Evolutionary conservation across 441 rosid genomes (phyloP).

Genomic region (Codiaeum variegatum): DNA sequence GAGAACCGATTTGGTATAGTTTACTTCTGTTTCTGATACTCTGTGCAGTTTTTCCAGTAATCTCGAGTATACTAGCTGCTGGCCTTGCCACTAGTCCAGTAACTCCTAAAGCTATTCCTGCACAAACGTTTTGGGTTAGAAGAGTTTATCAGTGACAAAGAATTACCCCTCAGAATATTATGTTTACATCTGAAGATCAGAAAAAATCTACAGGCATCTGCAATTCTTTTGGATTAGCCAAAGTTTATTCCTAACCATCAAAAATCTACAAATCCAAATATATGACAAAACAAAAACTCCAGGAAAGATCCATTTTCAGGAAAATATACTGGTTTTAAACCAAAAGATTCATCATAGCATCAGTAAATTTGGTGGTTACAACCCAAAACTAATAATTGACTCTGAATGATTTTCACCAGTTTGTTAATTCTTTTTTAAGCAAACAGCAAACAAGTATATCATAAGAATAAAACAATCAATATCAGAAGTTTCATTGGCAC

Average conservation of each 20-base stretch:
- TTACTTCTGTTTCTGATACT: constrained; percentile 90
- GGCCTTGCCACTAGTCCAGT: constrained; percentile 97
- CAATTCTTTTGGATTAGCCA: neutral
- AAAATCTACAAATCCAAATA: neutral
- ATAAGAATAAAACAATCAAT: neutral
- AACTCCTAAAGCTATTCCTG: constrained; percentile 86
- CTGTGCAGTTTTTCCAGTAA: constrained; percentile 94
- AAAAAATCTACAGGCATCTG: too few species aligned
- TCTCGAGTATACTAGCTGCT: constrained; percentile 95
- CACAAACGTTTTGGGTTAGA: constrained; percentile 16
- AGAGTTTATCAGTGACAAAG: neutral
- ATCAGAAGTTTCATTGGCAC: neutral
- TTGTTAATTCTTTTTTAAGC: neutral
- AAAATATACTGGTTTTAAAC: neutral
- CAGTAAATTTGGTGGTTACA: neutral
- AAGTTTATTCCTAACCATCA: neutral
- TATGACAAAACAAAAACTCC: too few species aligned
- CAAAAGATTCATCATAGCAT: neutral
- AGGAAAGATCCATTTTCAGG: neutral
- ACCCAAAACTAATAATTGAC: neutral
- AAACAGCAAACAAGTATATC: neutral
- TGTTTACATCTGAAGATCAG: neutral
- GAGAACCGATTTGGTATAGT: constrained; percentile 56
- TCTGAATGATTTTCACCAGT: neutral
- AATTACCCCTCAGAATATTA: neutral